Conservation (phyloP, 768 basidiomycete species). For the Russula compacta region DNA sequence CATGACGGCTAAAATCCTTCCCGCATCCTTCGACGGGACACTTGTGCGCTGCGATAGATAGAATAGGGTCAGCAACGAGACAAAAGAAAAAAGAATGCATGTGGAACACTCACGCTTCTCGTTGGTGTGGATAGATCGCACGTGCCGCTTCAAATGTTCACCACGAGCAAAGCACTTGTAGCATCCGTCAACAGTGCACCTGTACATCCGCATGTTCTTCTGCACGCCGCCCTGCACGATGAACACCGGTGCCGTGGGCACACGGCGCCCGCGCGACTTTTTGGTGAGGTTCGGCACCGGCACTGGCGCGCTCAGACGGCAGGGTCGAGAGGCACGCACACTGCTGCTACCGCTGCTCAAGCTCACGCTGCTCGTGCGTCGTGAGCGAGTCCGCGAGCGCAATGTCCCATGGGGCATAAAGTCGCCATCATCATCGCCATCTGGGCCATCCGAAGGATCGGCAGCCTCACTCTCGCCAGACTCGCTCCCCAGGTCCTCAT, state of each 20-base stretch:
- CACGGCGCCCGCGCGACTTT: constrained; percentile 70
- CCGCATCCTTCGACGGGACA: constrained; percentile 74
- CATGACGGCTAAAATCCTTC: constrained; percentile 79
- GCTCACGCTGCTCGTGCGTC: constrained; percentile 15
- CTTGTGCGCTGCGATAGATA: constrained; percentile 49
- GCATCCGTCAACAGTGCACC: constrained; percentile 74
- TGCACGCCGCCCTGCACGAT: constrained; percentile 23
- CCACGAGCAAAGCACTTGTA: constrained; percentile 82
- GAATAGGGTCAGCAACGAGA: constrained; percentile 12
- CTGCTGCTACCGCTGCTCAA: constrained; percentile 15
- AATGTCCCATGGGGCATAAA: constrained; percentile 2
- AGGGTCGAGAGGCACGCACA: constrained; percentile 22
- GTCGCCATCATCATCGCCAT: constrained; percentile 16
- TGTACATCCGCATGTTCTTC: constrained; percentile 37
- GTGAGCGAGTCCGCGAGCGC: constrained; percentile 9
- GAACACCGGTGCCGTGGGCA: constrained; percentile 42
- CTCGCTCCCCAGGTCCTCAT: constrained; percentile 15
- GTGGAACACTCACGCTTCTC: constrained; percentile 68
- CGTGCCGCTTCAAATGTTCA: constrained; percentile 86
- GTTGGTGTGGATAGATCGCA: constrained; percentile 82
- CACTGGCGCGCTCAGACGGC: constrained; percentile 43
- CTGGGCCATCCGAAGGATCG: constrained; percentile 4
- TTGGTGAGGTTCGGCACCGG: constrained; percentile 74
- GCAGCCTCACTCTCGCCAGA: constrained; percentile 18
- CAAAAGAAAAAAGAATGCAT: not conserved